Evolutionary conservation across 257 asterid species (phyloP), one percentile per base, ranked within the genome.

Genomic region (Ligustrum vulgare): DNA sequence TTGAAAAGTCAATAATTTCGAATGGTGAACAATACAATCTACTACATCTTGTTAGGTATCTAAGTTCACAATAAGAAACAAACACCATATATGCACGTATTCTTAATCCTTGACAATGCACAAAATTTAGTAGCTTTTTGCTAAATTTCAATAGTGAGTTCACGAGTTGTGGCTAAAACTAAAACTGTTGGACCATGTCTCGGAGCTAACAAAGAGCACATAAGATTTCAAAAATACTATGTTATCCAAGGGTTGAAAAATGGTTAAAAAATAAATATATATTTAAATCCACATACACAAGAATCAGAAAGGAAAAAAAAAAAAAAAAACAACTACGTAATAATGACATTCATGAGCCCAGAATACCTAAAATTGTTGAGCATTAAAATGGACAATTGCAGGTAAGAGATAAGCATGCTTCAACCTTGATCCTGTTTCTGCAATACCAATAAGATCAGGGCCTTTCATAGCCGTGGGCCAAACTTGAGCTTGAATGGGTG

Each of bases 401-500:
- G 99, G 99, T 73, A 94, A 79, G 67, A 92, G 91, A 83, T 94
- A 94, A 2, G 98, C 97, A 63, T 92, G 86, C 35, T 98, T 94
- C 90, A 92, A 92, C 80, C 98, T 98, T 31, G 98, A 94, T 75
- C 98, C 98, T n/a, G n/a, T 75, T 87, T 94, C 99, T 16, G 99
- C 99, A 78, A 94, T 89, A 75, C 99, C 99, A 78, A 94, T 87
- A 80, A 94, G 97, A 82, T 94, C 98, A 72, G 97, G 89, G 35
- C 99, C 99, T 90, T 85, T 94, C 86, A 94, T 79, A 76, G 99
- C 98, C 99, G 92, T 94, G 37, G 99, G 99, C 98, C 99, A 94
- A 72, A 98, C 98, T 88, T 94, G 99, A 76, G 99, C 87, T 76
- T 94, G 99, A 84, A 94, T 92, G 32, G 99, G 93, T 35, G 99